Base-by-base conservation (phyloP, 176 grass and related monocot genomes). In the Triticum turgidum region DNA sequence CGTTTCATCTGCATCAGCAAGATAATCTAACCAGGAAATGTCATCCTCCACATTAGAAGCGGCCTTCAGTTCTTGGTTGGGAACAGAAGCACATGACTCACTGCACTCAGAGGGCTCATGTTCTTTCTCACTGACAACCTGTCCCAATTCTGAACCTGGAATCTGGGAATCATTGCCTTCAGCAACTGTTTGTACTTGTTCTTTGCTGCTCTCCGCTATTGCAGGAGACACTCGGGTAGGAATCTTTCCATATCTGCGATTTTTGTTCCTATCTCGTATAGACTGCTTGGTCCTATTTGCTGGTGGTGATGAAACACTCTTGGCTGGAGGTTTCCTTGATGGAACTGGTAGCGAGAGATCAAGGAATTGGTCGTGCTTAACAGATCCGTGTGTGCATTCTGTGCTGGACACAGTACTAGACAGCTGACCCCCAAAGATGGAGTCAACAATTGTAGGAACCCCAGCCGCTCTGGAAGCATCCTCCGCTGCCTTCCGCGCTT, bases 321-420 rank as follows among this genome's bases (percentile, higher is more conserved):
- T 92, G 17, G 90, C 27, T 81, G 89, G 82, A 82, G 81, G 47
- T 63, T 72, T 99, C 91, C 83, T 94, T 76, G 97, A 87, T 82
- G 97, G 97, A 82, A 96, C 89, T 73, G 97, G 94, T 42, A 99
- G 73, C 2, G 94, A 99, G 68, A 99, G 90, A 89, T 96, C 94
- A 61, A 99, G 90, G 89, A 99, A 93, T 14, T 92, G 87, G 65
- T 99, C 97, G 45, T 94, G 92, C 64, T 94, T 91, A 78, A 94
- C 77, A 34, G 97, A 99, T 72, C 90, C 88, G 34, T 94, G 83
- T 56, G 92, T 80, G 64, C 97, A 99, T 79, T 94, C 97, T 32
- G 74, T 76, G 85, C 94, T 96, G 87, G 88, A 91, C 27, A 99
- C 87, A n/a, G 89, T 91, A 86, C 90, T 99, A 59, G 97, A 99